Evolutionary conservation across 140 eudicot species (phyloP).

Genomic region (Erigeron philadelphicus): DNA sequence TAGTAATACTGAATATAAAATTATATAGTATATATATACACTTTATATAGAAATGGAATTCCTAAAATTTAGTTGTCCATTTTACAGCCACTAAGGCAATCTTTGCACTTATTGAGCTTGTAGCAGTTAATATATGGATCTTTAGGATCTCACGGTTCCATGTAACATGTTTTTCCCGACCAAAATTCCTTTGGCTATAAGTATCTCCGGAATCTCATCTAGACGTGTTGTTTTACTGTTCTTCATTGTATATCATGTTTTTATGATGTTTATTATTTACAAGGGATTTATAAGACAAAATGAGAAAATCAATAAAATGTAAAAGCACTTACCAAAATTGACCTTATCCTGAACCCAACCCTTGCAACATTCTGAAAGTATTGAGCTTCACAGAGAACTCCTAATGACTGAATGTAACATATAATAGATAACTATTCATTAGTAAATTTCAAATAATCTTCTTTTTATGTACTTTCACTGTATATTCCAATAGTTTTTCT

Average conservation of each 20-base stretch:
- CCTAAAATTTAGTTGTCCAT: conserved; percentile 1
- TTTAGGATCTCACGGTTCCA: no score
- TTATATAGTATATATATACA: not conserved
- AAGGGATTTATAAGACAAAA: not conserved
- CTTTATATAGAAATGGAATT: not conserved
- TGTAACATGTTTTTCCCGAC: not conserved
- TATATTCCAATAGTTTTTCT: not conserved
- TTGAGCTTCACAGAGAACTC: conserved; percentile 93
- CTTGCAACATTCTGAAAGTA: conserved; percentile 95
- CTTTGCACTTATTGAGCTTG: not conserved
- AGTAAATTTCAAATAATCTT: conserved; percentile 10
- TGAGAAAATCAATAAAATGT: not conserved
- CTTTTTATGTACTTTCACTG: not conserved
- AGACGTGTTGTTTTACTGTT: not conserved
- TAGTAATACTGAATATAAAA: not conserved
- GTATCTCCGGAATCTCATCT: not conserved
- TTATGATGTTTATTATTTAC: not conserved
- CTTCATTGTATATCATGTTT: not conserved
- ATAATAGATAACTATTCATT: conserved; percentile 16
- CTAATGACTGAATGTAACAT: conserved; percentile 55
- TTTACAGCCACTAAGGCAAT: not conserved
- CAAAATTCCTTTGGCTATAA: not conserved
- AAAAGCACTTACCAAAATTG: conserved; percentile 62
- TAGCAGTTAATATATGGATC: not conserved
- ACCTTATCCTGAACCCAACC: conserved; percentile 82